Base-by-base conservation (phyloP, 225 moss, liverwort and hornwort genomes). In the Pseudisothecium myosuroides region DNA sequence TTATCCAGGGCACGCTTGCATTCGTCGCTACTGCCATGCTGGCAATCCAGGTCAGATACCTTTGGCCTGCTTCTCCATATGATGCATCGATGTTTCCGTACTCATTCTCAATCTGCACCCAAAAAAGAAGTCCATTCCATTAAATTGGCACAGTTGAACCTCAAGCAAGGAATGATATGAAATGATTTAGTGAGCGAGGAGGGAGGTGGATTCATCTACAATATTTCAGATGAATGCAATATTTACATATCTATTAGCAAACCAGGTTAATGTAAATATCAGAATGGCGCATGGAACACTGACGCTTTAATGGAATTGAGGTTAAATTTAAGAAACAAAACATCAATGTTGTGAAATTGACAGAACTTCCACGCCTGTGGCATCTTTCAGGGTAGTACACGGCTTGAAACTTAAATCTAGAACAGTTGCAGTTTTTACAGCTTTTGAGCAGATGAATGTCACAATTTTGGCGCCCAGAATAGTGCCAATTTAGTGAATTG, bases 51-150 rank as follows among this genome's bases (percentile, higher is more conserved):
- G 87, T 86, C 63, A 97, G 26, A 37, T 98, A 98, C 39, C 72
- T 61, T 52, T 68, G 49, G 27, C 90, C 94, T 52, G 98, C 89
- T 79, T 91, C 88, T 83, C 96, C 96, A 80, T 92, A 98, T 9
- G 92, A 75, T 27, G 74, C 68, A 39, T 96, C 92, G 12, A 97
- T 81, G 87, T 96, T 94, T 28, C 96, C 96, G 81, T 98, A 96
- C 86, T 98, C 98, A 87, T 98, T 96, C 88, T 98, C 98, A 49
- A 98, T 96, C 98, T 98, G 94, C 88, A 74, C 82, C 55, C 31
- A 21, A 63, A 61, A 23, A 28, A 18, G 0, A 17, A 16, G 11
- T 5, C 37, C 32, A 27, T n/a, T 27, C 17, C 56, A 27, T n/a
- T 26, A 56, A n/a, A 56, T 17, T 79, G 79, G 56, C 16, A n/a